Conservation (phyloP, 2,329 filamentous ascomycete species). For the Alternaria consortialis region DNA sequence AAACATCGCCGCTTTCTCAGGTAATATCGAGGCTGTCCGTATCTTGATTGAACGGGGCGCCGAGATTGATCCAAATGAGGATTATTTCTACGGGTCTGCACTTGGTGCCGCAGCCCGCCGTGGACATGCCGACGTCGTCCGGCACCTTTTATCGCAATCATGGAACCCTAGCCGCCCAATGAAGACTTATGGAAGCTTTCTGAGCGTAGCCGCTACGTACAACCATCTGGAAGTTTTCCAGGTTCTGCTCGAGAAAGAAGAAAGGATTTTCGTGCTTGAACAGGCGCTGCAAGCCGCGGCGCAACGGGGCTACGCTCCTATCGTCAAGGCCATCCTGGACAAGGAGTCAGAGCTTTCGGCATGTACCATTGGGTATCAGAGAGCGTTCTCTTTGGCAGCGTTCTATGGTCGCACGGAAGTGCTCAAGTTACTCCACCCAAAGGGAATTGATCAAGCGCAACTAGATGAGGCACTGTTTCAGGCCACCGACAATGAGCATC, state of each 20-base stretch:
- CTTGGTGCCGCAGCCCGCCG: constrained; percentile 28
- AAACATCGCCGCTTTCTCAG: constrained; percentile 31
- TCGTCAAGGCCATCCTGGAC: constrained; percentile 29
- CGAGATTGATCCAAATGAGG: constrained; percentile 30
- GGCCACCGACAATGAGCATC: constrained; percentile 31
- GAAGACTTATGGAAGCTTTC: constrained; percentile 30
- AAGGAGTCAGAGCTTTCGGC: constrained; percentile 6
- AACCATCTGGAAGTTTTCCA: constrained; percentile 32
- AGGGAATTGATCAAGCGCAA: constrained; percentile 21
- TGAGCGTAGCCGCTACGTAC: constrained; percentile 34
- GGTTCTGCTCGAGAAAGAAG: constrained; percentile 26
- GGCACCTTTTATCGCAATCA: constrained; percentile 25
- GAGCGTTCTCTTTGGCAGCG: constrained; percentile 31
- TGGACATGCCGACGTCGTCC: constrained; percentile 30
- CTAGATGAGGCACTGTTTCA: constrained; percentile 30
- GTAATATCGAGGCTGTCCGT: constrained; percentile 25
- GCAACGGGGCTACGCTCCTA: constrained; percentile 26
- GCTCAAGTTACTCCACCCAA: constrained; percentile 20
- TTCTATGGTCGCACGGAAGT: constrained; percentile 29
- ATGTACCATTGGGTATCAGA: constrained; percentile 23
- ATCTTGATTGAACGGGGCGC: constrained; percentile 29
- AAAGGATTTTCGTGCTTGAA: constrained; percentile 26
- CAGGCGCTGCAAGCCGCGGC: constrained; percentile 31
- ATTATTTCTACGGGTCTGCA: constrained; percentile 33
- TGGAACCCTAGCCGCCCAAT: constrained; percentile 29